A percentile compares a stretch with the other conserved stretches of the same genome.
These are phyloP conservation scores for Phaseolus lunatus DNA, from an alignment of 306 rosid species.

Conservation along the genomic window DNA sequence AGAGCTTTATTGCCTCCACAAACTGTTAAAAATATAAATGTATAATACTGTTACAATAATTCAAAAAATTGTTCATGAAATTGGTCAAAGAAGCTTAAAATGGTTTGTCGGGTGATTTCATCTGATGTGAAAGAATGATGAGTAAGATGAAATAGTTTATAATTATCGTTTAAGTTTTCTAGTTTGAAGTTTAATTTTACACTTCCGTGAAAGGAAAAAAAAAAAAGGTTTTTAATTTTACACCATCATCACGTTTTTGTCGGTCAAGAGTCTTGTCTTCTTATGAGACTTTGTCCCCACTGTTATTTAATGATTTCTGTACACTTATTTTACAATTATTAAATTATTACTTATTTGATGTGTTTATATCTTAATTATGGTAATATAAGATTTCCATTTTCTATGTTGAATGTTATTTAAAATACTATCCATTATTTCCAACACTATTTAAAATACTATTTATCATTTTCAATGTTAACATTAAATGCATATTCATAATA, in stretches of 20 bases:
- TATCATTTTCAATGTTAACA: not conserved
- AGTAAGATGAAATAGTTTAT: not conserved
- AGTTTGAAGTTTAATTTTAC: not conserved
- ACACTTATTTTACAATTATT: not conserved
- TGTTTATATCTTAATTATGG: not conserved
- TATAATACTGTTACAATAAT: too few species aligned
- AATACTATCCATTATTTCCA: not conserved
- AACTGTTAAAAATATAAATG: not conserved
- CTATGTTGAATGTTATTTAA: not conserved
- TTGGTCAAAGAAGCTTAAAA: not conserved
- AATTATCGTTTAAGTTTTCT: not conserved
- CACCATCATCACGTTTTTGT: not conserved
- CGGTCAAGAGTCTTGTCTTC: conserved; percentile 18
- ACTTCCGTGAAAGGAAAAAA: too few species aligned
- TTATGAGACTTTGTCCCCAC: conserved; percentile 6
- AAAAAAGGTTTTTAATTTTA: not conserved
- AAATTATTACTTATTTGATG: not conserved
- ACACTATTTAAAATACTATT: not conserved
- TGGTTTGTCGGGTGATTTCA: not conserved
- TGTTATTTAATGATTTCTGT: not conserved
- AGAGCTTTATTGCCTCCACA: not conserved
- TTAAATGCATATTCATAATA: not conserved
- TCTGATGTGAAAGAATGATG: not conserved
- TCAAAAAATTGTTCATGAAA: not conserved
- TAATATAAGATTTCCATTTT: not conserved